Base-by-base conservation (phyloP, 352 stramenopile species). In the Peronospora farinosa region DNA sequence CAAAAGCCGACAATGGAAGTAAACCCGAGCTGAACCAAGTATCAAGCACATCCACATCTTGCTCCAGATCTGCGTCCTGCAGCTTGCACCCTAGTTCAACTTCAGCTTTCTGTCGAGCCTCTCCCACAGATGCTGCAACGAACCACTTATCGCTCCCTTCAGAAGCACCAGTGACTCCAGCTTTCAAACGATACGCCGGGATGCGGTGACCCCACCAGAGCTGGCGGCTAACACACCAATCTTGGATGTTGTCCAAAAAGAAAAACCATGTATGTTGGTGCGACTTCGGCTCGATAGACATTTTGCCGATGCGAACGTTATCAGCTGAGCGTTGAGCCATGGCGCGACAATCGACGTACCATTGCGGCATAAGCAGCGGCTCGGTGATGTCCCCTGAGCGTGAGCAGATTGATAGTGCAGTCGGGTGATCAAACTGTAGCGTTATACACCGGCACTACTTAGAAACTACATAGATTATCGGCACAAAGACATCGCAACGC, bases 131-230 rank as follows among this genome's bases (percentile, higher is more conserved):
- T 23, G 87, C 65, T 13, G 91, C 96, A 8, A 99, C 96, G 57
- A 99, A 86, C 97, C 97, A 99, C 32, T 72, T 59, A n/a, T 86
- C 74, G 13, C 44, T 61, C 11, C 32, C 33, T 40, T 68, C 56
- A 12, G 47, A 45, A 2, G 21, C 46, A 12, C 47, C 33, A 32
- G 27, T 13, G 12, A 33, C 40, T 3, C 45, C 57, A 47, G 54
- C 38, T 28, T 72, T 73, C 54, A 97, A 27, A 48, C 89, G 80
- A 75, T 98, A 99, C 7, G 97, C 97, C 7, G 97, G 97, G 51
- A 99, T 98, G 39, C 97, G 96, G 69, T 99, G 97, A 21, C 97
- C 97, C 97, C 97, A 99, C 97, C 97, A 99, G 2, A 99, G 81
- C 69, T 99, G 97, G 12, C 97, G 88, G 65, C 90, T 98, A 39